These are phyloP conservation scores for Dalechampia spathulata DNA, from an alignment of 441 rosid species.

Conservation along the genomic window DNA sequence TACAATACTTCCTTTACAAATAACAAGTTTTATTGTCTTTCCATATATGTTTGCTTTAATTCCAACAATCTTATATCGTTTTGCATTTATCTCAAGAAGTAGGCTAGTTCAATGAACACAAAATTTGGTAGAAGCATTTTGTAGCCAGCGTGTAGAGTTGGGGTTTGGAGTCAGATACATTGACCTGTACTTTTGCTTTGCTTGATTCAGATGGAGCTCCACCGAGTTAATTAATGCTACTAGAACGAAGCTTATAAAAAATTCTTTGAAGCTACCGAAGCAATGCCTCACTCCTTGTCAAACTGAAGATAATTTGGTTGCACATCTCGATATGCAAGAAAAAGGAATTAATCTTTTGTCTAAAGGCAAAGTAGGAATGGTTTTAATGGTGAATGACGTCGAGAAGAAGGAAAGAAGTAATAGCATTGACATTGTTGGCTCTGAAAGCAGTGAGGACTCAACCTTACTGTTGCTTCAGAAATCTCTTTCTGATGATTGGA, in stretches of 20 bases:
- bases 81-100: neutral
- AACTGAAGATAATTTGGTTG: conserved; percentile 30
- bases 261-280: conserved; percentile 36
- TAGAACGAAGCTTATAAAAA: conserved; percentile 27
- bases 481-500: conserved; percentile 38
- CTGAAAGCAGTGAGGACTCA: conserved; percentile 20
- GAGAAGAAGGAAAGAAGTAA: conserved; percentile 23
- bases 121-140: neutral
- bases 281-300: conserved; percentile 29
- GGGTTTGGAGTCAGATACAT: neutral
- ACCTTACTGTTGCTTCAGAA: conserved; percentile 28
- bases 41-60: neutral
- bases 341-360: conserved; percentile 46
- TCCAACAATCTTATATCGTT: neutral
- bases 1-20: neutral
- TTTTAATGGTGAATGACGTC: conserved; percentile 38
- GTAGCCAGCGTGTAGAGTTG: neutral
- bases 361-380: conserved; percentile 54
- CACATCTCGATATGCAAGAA: conserved; percentile 32
- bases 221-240: conserved; percentile 33
- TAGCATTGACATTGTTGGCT: conserved; percentile 18
- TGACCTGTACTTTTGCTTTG: conserved; percentile 15
- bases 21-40: neutral
- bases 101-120: neutral
- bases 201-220: conserved; percentile 46